Conservation (phyloP, 2,329 filamentous ascomycete genomes). For the Phyllosticta paracitricarpa region DNA sequence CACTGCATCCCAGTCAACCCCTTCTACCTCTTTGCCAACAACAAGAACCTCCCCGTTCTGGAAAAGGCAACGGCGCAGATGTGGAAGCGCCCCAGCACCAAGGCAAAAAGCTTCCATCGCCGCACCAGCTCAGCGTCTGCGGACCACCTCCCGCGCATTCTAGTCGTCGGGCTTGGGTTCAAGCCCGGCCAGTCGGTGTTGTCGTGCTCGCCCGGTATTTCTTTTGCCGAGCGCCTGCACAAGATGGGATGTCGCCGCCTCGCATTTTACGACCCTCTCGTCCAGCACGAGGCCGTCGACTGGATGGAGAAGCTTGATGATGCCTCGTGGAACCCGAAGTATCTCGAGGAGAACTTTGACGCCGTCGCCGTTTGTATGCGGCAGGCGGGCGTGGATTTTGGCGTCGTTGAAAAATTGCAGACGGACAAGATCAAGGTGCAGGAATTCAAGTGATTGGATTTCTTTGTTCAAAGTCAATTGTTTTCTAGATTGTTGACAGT, state of each 20-base stretch:
- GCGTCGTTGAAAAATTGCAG: slow-evolving; percentile 26
- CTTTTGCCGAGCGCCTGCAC: slow-evolving; percentile 27
- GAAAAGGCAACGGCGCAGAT: slow-evolving; percentile 36
- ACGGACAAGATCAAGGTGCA: slow-evolving; percentile 24
- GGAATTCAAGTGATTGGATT: not conserved
- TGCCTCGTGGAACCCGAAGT: slow-evolving; percentile 29
- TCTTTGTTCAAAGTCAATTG: not conserved
- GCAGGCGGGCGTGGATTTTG: slow-evolving; percentile 35
- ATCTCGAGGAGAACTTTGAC: slow-evolving; percentile 31
- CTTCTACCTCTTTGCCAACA: slow-evolving; percentile 42
- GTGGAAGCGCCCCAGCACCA: slow-evolving; percentile 30
- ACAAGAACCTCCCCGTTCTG: slow-evolving; percentile 36
- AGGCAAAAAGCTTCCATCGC: slow-evolving; percentile 16
- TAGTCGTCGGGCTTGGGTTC: slow-evolving; percentile 46
- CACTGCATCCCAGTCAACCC: slow-evolving; percentile 50
- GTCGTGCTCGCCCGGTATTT: slow-evolving; percentile 39
- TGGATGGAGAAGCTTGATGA: slow-evolving; percentile 33
- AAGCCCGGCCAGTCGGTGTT: slow-evolving; percentile 41
- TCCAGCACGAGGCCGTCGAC: slow-evolving; percentile 33
- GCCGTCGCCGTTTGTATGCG: slow-evolving; percentile 36
- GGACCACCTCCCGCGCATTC: slow-evolving; percentile 26
- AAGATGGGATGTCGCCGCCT: slow-evolving; percentile 33
- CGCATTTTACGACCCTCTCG: slow-evolving; percentile 36
- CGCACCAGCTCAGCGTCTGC: not conserved
- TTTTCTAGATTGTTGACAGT: not conserved